A percentile compares a stretch with the other conserved stretches of the same genome.
phyloP scores from a whole-genome alignment of 2,329 filamentous ascomycete genomes.

The Botrytis tulipae region DNA sequence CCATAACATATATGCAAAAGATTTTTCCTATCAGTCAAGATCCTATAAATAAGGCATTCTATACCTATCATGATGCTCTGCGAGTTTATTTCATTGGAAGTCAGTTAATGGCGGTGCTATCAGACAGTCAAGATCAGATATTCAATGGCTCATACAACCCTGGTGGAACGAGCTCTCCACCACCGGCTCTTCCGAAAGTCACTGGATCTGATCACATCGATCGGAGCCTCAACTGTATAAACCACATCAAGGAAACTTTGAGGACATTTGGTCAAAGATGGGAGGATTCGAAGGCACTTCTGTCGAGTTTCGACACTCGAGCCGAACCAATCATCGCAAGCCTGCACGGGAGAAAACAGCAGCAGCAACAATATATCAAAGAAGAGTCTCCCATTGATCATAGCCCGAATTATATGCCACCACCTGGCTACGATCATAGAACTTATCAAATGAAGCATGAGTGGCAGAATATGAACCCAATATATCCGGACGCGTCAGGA shows the following conservation, averaged over 20 bases:
- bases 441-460: constrained; percentile 26
- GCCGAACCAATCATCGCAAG: constrained; percentile 34
- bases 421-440: constrained; percentile 30
- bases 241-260: constrained; percentile 53
- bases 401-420: constrained; percentile 28
- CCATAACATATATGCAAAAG: constrained; percentile 75
- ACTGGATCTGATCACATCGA: constrained; percentile 51
- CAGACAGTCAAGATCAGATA: constrained; percentile 55
- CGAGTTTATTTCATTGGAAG: constrained; percentile 74
- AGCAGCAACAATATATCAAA: constrained; percentile 21
- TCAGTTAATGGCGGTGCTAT: constrained; percentile 61
- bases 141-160: constrained; percentile 43
- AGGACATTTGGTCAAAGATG: constrained; percentile 58
- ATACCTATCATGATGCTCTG: constrained; percentile 85
- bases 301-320: constrained; percentile 50
- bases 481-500: constrained; percentile 24
- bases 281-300: constrained; percentile 55
- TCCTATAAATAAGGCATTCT: constrained; percentile 60
- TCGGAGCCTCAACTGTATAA: constrained; percentile 55
- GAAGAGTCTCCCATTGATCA: constrained; percentile 29
- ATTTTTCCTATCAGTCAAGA: constrained; percentile 67
- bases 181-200: constrained; percentile 48
- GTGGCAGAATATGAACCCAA: constrained; percentile 27
- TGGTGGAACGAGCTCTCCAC: constrained; percentile 43
- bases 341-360: constrained; percentile 46